phyloP scores from a whole-genome alignment of 202 grass and related monocot species.

The Bolboschoenoplectus hybrid region DNA sequence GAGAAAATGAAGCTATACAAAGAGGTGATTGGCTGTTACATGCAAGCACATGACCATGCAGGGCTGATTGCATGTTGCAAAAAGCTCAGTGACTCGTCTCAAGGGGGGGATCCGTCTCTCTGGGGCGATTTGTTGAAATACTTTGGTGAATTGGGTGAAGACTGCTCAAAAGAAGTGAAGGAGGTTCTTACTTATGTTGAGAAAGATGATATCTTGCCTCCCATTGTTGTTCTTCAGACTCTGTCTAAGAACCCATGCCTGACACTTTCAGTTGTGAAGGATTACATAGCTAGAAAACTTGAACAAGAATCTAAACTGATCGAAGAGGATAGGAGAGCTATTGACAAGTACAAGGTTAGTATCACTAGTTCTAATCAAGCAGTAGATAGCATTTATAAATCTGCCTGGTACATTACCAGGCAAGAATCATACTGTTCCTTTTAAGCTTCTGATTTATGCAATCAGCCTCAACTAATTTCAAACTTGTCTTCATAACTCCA shows the following conservation, averaged over 20 bases:
- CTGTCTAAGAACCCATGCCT: conserved; percentile 85
- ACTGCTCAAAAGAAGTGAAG: conserved; percentile 97
- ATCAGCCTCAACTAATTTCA: background rate
- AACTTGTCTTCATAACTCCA: background rate
- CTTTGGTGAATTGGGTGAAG: conserved; percentile 91
- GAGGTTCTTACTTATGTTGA: conserved; percentile 92
- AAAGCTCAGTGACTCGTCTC: conserved; percentile 82
- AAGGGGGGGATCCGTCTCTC: conserved; percentile 80
- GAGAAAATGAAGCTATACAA: conserved; percentile 96
- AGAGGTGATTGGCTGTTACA: conserved; percentile 96
- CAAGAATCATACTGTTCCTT: conserved; percentile 7
- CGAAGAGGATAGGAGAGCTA: conserved; percentile 86
- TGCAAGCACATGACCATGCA: conserved; percentile 92
- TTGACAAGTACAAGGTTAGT: conserved; percentile 92
- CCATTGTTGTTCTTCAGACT: conserved; percentile 89
- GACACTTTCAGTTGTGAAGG: conserved; percentile 93
- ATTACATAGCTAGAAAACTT: conserved; percentile 95
- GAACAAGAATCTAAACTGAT: conserved; percentile 97
- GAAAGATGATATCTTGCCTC: conserved; percentile 89
- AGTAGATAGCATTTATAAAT: conserved; percentile 2
- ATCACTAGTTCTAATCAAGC: background rate
- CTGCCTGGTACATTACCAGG: background rate
- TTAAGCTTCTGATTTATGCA: background rate
- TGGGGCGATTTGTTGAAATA: conserved; percentile 96
- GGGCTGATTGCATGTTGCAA: conserved; percentile 95